A percentile compares a stretch with the other conserved stretches of the same genome.
phyloP scores from a whole-genome alignment of 1,284 basidiomycete species.

The Cutaneotrichosporon mucoides region DNA sequence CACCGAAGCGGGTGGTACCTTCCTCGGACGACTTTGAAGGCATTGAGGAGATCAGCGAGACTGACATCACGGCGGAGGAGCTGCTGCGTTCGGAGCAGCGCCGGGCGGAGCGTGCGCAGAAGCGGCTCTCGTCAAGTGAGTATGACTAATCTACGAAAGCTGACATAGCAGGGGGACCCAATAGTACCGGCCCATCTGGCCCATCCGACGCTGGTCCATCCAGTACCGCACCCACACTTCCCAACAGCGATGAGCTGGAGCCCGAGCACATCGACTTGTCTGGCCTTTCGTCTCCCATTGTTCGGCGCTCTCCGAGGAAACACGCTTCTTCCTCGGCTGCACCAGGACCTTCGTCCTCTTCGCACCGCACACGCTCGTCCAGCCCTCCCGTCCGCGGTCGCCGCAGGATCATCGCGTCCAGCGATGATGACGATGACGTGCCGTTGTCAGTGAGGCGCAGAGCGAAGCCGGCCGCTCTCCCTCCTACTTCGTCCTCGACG shows the following conservation, averaged over 20 bases:
- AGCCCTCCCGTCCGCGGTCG: not conserved
- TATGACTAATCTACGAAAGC: not conserved
- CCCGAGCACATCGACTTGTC: slow-evolving; percentile 5
- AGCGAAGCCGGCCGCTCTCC: not conserved
- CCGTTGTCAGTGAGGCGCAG: not conserved
- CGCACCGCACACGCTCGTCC: not conserved
- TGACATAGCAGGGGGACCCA: not conserved
- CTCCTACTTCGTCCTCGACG: not conserved
- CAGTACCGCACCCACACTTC: not conserved
- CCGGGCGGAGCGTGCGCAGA: not conserved
- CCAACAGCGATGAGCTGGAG: slow-evolving; percentile 1
- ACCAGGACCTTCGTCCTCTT: not conserved
- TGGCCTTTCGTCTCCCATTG: not conserved
- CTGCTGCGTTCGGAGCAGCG: slow-evolving; percentile 6
- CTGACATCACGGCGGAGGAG: slow-evolving; percentile 7
- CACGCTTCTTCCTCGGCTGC: not conserved
- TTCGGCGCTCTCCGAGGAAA: not conserved
- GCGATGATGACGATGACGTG: slow-evolving; percentile 4
- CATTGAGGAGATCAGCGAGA: slow-evolving; percentile 12
- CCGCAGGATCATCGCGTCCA: not conserved
- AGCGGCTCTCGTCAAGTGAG: not conserved
- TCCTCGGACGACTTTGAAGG: slow-evolving; percentile 3
- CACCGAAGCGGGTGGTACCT: too few relatives aligned
- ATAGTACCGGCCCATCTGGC: not conserved
- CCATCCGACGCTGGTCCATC: not conserved